Conservation (phyloP, 371 early-diverging fungal species). For the Mortierella sp. region DNA sequence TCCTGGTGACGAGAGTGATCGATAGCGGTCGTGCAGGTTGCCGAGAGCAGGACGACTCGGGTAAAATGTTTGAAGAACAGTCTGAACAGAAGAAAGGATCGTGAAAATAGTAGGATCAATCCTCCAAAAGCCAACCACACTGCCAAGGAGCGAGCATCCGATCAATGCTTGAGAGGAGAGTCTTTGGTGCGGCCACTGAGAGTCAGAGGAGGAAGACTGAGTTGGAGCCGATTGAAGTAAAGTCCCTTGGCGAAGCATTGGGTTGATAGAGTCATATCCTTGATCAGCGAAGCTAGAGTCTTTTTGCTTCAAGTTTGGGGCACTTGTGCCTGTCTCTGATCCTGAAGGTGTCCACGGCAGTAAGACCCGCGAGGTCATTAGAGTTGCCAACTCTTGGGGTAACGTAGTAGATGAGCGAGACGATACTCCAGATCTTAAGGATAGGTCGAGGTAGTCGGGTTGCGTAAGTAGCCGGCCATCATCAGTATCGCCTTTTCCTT, state of each 20-base stretch:
- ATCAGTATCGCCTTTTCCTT: no score
- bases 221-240: background rate
- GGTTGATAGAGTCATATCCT: background rate
- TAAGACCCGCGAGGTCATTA: background rate
- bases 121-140: slow-evolving; percentile 41
- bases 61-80: slow-evolving; percentile 10
- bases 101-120: slow-evolving; percentile 17
- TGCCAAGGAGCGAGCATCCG: slow-evolving; percentile 24
- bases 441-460: no score
- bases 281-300: no score
- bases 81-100: slow-evolving; percentile 23
- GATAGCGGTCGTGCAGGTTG: slow-evolving; percentile 16
- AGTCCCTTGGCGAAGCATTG: background rate
- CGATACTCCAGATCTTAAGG: background rate
- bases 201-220: no score
- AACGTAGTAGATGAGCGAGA: background rate
- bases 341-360: background rate
- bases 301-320: no score
- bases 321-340: no score
- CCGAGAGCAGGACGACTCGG: slow-evolving; percentile 27
- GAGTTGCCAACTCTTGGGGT: background rate
- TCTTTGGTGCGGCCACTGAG: no score
- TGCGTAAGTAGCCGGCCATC: no score
- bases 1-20: slow-evolving; percentile 20
- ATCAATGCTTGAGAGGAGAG: slow-evolving; percentile 35